Evolutionary conservation across 2,329 filamentous ascomycete species (phyloP), one percentile per base, ranked within the genome.

Genomic region (Colletotrichum tropicale): DNA sequence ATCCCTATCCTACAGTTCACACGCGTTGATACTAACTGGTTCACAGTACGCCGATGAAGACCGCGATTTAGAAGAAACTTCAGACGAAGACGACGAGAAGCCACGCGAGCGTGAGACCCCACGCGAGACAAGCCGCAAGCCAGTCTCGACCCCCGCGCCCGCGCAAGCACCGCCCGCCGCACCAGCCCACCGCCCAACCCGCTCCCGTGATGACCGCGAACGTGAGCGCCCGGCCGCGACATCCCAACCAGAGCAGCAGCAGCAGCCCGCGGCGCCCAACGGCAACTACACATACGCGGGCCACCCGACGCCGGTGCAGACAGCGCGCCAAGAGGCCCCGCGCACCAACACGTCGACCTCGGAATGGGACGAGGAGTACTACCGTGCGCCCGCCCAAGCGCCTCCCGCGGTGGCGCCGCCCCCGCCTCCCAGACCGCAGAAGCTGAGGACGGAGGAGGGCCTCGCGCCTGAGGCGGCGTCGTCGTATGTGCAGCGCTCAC

Each of bases 371-470:
- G 78, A 80, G 15, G 78, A 80, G 16, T 79, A 77, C 58, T 77
- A 79, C 32, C 76, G 78, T 6, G 70, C 78, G 5, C 56, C 80
- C 3, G 77, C 78, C 1, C 74, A 76, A 38, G 26, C 70, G 18
- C 36, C 69, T n/a, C 74, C 70, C 8, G 13, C 70, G 10, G 75
- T 78, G 43, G 78, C 80, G 4, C 82, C 82, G 8, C 82, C 82
- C 2, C 82, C 83, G 8, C 83, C 82, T 1, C 82, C 81, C 2
- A 79, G 83, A 4, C 83, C 83, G 1, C 82, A 83, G 48, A 84
- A 84, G 80, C 78, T 84, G 28, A 79, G 81, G 34, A 36, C 78
- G 0, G 78, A 80, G n/a, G 79, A 81, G 4, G 62, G 58, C 24
- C 43, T 34, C 13, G 60, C 75, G 9, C 38, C 72, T 15, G 67